A percentile compares a stretch with the other conserved stretches of the same genome.
Conservation (phyloP, 768 basidiomycete species). For the Rubroboletus satanas region DNA sequence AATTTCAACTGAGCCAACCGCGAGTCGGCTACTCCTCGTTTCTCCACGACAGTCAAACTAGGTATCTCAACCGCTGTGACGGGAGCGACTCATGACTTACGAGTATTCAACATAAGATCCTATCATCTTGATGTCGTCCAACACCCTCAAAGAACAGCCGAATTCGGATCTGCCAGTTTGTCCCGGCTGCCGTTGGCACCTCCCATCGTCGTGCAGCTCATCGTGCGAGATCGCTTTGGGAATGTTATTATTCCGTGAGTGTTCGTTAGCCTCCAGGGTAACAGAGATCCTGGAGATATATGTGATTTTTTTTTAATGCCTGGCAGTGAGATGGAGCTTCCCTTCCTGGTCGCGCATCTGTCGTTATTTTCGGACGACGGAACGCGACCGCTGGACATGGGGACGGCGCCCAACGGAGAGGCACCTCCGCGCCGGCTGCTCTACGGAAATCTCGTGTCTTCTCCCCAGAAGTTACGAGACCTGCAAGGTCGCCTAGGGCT, state of each 20-base stretch:
- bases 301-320: slow-evolving; percentile 16
- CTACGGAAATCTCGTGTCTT: slow-evolving; percentile 83
- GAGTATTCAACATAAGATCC: slow-evolving; percentile 37
- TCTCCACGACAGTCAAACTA: slow-evolving; percentile 49
- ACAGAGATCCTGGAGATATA: slow-evolving; percentile 19
- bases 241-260: slow-evolving; percentile 78
- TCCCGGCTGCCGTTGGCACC: slow-evolving; percentile 83
- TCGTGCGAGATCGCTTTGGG: slow-evolving; percentile 67
- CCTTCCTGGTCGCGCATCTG: slow-evolving; percentile 83
- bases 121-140: slow-evolving; percentile 86
- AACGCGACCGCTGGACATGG: slow-evolving; percentile 55
- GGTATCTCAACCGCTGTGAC: slow-evolving; percentile 36
- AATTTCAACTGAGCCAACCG: slow-evolving; percentile 40
- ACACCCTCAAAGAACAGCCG: slow-evolving; percentile 77
- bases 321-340: slow-evolving; percentile 77
- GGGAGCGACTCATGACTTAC: slow-evolving; percentile 17
- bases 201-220: slow-evolving; percentile 76
- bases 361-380: slow-evolving; percentile 74
- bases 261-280: slow-evolving; percentile 17
- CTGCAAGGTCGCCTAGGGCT: slow-evolving; percentile 76
- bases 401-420: slow-evolving; percentile 45
- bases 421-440: slow-evolving; percentile 56
- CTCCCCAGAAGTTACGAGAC: slow-evolving; percentile 76
- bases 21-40: slow-evolving; percentile 59
- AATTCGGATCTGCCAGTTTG: slow-evolving; percentile 69